phyloP scores from a whole-genome alignment of 305 asterid species.

The Solanum hybrid region DNA sequence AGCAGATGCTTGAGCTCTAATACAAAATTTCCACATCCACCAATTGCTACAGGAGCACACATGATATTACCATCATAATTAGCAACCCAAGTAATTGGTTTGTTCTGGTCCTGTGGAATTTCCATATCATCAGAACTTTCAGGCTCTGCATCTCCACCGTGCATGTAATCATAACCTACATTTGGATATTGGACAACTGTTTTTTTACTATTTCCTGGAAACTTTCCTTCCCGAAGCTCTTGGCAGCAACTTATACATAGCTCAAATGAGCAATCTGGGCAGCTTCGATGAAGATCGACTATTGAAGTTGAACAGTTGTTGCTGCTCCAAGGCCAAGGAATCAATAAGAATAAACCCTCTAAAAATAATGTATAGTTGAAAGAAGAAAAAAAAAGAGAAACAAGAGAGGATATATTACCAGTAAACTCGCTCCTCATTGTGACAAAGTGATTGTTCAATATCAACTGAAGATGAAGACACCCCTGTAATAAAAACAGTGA shows the following conservation, averaged over 20 bases:
- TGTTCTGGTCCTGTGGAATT: conserved; percentile 14
- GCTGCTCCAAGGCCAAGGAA: conserved; percentile 36
- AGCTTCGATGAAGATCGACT: conserved; percentile 82
- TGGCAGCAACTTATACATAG: conserved; percentile 66
- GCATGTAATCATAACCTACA: conserved; percentile 69
- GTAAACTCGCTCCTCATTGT: conserved; percentile 71
- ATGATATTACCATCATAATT: conserved; percentile 28
- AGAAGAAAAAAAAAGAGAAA: background rate
- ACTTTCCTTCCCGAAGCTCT: conserved; percentile 49
- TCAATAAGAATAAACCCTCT: background rate
- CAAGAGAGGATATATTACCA: conserved; percentile 36
- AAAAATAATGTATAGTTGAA: background rate
- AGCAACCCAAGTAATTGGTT: conserved; percentile 29
- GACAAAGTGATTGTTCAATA: conserved; percentile 41
- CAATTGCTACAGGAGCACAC: conserved; percentile 65
- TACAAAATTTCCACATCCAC: conserved; percentile 60
- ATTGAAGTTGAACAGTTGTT: conserved; percentile 87
- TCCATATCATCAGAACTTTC: conserved; percentile 21
- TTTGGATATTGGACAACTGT: conserved; percentile 20
- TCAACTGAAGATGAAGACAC: conserved; percentile 37
- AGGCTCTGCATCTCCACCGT: conserved; percentile 60
- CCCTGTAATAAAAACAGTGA: conserved; percentile 31
- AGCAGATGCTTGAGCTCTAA: conserved; percentile 80
- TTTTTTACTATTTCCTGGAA: conserved; percentile 26
- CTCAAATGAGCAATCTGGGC: conserved; percentile 77